A percentile compares a stretch with the other conserved stretches of the same genome.
Conservation (phyloP, 2,329 filamentous ascomycete genomes). For the Penicillium sp. region DNA sequence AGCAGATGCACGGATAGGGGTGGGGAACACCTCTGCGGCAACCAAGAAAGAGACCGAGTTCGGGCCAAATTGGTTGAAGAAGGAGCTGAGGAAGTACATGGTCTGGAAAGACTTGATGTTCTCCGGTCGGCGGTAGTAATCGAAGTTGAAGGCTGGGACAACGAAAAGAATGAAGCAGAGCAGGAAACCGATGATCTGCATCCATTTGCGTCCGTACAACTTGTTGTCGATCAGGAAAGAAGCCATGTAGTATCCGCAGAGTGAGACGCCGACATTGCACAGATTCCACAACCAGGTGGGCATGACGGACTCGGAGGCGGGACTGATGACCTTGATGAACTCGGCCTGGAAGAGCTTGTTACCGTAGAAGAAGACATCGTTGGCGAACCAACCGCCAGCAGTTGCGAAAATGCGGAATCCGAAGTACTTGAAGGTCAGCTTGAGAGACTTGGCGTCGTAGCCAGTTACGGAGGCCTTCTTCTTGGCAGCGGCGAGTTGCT, state of each 20-base stretch:
- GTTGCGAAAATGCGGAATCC: constrained; percentile 83
- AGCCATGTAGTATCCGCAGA: constrained; percentile 85
- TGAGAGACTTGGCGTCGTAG: constrained; percentile 82
- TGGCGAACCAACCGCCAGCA: constrained; percentile 86
- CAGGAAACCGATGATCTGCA: constrained; percentile 92
- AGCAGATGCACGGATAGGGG: constrained; percentile 84
- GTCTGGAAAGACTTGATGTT: constrained; percentile 88
- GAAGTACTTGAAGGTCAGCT: constrained; percentile 75
- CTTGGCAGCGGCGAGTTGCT: constrained; percentile 77
- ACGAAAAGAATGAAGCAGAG: constrained; percentile 93
- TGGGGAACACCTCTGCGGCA: constrained; percentile 94
- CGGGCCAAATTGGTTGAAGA: constrained; percentile 98
- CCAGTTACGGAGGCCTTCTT: constrained; percentile 82
- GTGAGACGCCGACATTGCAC: constrained; percentile 80
- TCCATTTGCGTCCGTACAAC: constrained; percentile 90
- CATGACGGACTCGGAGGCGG: constrained; percentile 68
- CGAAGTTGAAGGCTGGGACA: constrained; percentile 81
- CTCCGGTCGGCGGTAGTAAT: constrained; percentile 69
- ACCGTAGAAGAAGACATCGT: constrained; percentile 98
- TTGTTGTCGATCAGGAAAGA: constrained; percentile 92
- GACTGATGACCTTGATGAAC: constrained; percentile 79
- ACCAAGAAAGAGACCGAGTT: constrained; percentile 96
- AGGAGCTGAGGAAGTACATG: constrained; percentile 96
- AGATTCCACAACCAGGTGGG: constrained; percentile 88
- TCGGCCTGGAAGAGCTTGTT: constrained; percentile 96